A percentile compares a stretch with the other conserved stretches of the same genome.
Evolutionary conservation across 352 stramenopile genomes (phyloP).

Genomic region (Phytopythium oedochilum): DNA sequence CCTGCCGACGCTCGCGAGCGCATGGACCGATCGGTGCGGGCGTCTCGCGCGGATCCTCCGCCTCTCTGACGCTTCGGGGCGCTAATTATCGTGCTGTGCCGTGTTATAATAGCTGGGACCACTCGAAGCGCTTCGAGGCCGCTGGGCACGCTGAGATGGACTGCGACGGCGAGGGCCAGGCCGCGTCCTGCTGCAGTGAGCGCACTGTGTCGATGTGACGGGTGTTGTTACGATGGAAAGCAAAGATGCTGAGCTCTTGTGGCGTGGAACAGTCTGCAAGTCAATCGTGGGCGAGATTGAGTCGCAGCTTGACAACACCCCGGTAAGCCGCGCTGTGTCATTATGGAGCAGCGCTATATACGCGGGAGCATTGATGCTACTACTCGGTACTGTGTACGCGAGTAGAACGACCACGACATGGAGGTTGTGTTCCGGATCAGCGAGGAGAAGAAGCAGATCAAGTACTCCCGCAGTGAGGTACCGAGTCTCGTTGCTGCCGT

Average conservation of each 20-base stretch:
- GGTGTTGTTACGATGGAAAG: too few relatives aligned
- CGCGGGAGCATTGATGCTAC: neutral
- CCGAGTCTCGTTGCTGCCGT: neutral
- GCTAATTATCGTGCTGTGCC: neutral
- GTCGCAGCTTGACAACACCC: constrained; percentile 70
- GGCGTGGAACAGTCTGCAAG: constrained; percentile 51
- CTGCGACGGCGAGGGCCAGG: constrained; percentile 46
- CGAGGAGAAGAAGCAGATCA: constrained; percentile 85
- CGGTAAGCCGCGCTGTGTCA: constrained; percentile 12
- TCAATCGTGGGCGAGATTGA: constrained; percentile 82
- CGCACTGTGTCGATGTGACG: too few relatives aligned
- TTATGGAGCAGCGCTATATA: neutral
- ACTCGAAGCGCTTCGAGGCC: constrained; percentile 74
- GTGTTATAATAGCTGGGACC: constrained; percentile 62
- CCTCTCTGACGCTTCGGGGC: neutral
- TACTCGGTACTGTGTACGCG: too few relatives aligned
- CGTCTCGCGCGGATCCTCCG: neutral
- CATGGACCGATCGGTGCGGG: constrained; percentile 53
- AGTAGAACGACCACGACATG: constrained; percentile 74
- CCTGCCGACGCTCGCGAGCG: constrained; percentile 15
- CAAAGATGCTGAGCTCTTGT: neutral
- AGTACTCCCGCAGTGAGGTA: constrained; percentile 74
- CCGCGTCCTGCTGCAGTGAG: constrained; percentile 73
- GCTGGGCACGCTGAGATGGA: constrained; percentile 55
- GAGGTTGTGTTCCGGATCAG: constrained; percentile 85